Percentiles rank a stretch among this genome's conserved stretches.
Conservation (phyloP, 129 eudicot genomes). For the Calendula officinalis region DNA sequence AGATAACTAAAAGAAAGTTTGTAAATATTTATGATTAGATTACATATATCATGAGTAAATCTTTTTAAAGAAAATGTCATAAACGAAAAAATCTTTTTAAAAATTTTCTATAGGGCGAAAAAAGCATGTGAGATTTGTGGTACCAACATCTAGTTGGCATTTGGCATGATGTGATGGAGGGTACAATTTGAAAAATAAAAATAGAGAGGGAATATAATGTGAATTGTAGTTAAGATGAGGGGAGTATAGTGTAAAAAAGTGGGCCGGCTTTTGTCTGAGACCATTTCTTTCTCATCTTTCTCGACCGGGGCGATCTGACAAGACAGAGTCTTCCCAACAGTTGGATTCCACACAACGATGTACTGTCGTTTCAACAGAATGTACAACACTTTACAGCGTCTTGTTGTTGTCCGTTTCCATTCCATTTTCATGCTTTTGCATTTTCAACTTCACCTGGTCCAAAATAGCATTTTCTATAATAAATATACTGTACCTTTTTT, state of each 20-base stretch:
- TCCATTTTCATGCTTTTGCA: constrained; percentile 18
- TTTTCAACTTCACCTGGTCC: not conserved
- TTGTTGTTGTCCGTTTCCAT: constrained; percentile 28
- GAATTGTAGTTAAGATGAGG: not conserved
- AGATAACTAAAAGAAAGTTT: too few relatives aligned
- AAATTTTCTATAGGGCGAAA: too few relatives aligned
- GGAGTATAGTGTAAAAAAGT: not conserved
- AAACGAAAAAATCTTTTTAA: too few relatives aligned
- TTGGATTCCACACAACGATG: constrained; percentile 37
- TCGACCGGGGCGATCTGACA: constrained; percentile 25
- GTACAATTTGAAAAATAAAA: not conserved
- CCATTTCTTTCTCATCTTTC: constrained; percentile 30
- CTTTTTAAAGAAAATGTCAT: too few relatives aligned
- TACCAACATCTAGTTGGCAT: constrained; percentile 8
- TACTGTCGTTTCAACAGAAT: constrained; percentile 21
- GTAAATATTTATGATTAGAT: too few relatives aligned
- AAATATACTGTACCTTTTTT: too few relatives aligned
- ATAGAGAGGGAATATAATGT: not conserved
- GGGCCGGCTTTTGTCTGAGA: constrained; percentile 35
- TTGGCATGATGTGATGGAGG: constrained; percentile 12
- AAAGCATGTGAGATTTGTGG: not conserved
- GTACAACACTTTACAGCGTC: constrained; percentile 36
- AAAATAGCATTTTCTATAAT: too few relatives aligned
- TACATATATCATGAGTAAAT: too few relatives aligned
- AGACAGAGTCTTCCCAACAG: constrained; percentile 26